Percentiles rank a stretch among this genome's conserved stretches.
These are phyloP conservation scores for Periglandula ipomoeae DNA, from an alignment of 2,329 filamentous ascomycete species.

Conservation along the genomic window DNA sequence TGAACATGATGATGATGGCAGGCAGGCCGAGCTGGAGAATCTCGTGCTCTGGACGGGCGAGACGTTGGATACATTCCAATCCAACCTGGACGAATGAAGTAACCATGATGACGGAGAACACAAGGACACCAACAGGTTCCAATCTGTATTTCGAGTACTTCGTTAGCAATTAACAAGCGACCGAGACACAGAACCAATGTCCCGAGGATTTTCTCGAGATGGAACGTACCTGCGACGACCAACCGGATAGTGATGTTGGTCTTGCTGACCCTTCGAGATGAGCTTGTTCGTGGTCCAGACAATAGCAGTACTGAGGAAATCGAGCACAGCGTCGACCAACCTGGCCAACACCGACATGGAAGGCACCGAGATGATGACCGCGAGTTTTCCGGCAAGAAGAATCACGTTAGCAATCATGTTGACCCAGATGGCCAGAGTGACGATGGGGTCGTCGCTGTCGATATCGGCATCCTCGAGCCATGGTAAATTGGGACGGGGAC, in stretches of 20 bases:
- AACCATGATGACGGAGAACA: constrained; percentile 82
- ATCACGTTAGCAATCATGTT: constrained; percentile 72
- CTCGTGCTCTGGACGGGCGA: constrained; percentile 50
- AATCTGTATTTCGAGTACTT: constrained; percentile 34
- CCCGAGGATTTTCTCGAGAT: too few species aligned
- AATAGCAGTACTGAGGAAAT: constrained; percentile 74
- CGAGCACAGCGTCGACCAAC: constrained; percentile 69
- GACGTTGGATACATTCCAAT: constrained; percentile 57
- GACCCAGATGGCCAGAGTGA: constrained; percentile 80
- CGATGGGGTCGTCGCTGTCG: constrained; percentile 64
- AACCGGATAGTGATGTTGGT: constrained; percentile 70
- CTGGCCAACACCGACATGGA: constrained; percentile 75
- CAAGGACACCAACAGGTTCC: constrained; percentile 70
- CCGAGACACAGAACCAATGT: too few species aligned
- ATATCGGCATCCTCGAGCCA: constrained; percentile 63
- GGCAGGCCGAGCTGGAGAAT: constrained; percentile 65
- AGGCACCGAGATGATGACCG: constrained; percentile 67
- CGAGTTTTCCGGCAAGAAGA: constrained; percentile 66
- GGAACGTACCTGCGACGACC: constrained; percentile 49
- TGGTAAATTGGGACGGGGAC: constrained; percentile 50
- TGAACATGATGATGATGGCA: constrained; percentile 70
- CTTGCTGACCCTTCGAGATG: constrained; percentile 54
- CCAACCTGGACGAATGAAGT: constrained; percentile 74
- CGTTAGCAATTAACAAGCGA: not conserved
- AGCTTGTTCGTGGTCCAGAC: constrained; percentile 70